A percentile compares a stretch with the other conserved stretches of the same genome.
Conservation (phyloP, 23 red algal genomes). For the Gracilaria vermiculophylla region DNA sequence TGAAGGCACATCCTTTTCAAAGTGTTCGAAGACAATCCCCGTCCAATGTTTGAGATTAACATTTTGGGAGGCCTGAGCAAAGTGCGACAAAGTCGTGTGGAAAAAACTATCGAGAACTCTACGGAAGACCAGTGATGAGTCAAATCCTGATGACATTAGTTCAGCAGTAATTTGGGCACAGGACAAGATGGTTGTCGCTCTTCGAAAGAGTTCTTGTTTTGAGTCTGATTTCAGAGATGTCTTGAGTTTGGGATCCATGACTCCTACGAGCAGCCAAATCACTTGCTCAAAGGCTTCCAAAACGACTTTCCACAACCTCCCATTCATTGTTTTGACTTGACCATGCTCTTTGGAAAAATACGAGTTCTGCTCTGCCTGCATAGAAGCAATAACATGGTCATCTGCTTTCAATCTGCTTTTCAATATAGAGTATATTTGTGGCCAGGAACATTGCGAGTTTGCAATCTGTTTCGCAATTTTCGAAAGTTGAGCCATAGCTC, state of each 20-base stretch:
- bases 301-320: slow-evolving; percentile 9
- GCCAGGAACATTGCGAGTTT: background rate
- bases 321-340: background rate
- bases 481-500: background rate
- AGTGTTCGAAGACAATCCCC: slow-evolving; percentile 13
- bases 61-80: background rate
- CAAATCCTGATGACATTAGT: background rate
- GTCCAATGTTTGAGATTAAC: background rate
- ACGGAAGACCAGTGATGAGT: background rate
- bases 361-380: background rate
- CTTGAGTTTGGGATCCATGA: background rate
- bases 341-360: background rate
- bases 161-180: slow-evolving; percentile 1
- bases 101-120: background rate
- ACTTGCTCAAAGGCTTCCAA: slow-evolving; percentile 2
- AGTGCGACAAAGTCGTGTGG: background rate
- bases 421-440: background rate
- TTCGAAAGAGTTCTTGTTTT: background rate
- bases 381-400: background rate
- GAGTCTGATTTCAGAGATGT: background rate
- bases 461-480: background rate
- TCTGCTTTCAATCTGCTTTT: background rate
- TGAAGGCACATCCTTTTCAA: background rate
- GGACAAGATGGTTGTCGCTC: slow-evolving; percentile 20
- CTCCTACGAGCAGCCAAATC: background rate